Conservation (phyloP, 106 monocot species). For the Acorus calamus region DNA sequence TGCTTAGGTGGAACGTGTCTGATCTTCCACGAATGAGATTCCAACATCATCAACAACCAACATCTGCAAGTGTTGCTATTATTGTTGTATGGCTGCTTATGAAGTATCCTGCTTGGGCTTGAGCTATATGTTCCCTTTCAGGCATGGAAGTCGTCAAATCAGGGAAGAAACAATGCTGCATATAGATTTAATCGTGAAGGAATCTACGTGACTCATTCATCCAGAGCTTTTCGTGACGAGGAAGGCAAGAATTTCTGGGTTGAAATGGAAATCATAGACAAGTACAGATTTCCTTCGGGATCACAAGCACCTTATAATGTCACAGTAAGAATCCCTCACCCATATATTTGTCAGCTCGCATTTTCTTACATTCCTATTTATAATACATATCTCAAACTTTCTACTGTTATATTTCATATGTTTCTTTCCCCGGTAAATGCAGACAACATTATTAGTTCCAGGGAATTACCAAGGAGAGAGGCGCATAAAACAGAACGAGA, state of each 20-base stretch:
- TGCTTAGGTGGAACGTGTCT: too few species aligned
- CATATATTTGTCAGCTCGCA: not conserved
- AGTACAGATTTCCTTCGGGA: constrained; percentile 71
- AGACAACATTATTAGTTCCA: constrained; percentile 83
- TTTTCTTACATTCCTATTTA: not conserved
- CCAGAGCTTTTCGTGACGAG: constrained; percentile 81
- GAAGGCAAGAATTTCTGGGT: constrained; percentile 99
- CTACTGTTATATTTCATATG: not conserved
- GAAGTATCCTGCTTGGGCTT: not conserved
- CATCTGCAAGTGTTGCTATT: not conserved
- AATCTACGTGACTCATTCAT: constrained; percentile 55
- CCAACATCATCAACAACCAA: too few species aligned
- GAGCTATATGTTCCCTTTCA: constrained; percentile 13
- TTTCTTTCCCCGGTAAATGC: constrained; percentile 10
- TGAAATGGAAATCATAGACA: constrained; percentile 85
- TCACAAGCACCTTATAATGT: constrained; percentile 96
- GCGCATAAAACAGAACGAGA: constrained; percentile 43
- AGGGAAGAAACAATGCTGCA: constrained; percentile 86
- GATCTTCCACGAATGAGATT: too few species aligned
- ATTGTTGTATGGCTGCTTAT: not conserved
- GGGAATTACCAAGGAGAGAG: constrained; percentile 97
- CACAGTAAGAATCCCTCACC: constrained; percentile 43
- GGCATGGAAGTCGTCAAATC: constrained; percentile 84
- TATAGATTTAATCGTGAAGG: constrained; percentile 75
- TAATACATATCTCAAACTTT: not conserved